phyloP scores from a whole-genome alignment of 2,329 filamentous ascomycete species.

The Byssoonygena ceratinophila region DNA sequence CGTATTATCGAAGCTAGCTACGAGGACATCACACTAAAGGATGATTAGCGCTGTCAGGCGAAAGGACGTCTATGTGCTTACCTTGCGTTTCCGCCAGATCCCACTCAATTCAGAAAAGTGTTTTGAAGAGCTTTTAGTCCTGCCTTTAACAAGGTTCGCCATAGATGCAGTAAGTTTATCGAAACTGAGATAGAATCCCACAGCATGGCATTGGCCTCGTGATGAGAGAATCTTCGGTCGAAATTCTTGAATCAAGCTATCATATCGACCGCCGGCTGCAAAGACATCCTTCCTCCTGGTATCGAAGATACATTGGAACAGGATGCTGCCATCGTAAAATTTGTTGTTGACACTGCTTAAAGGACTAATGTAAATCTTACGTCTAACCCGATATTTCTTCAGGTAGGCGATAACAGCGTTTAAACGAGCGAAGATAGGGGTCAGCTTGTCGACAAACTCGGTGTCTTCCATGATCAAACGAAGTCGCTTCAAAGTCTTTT shows the following conservation, averaged over 20 bases:
- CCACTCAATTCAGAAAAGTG: conserved; percentile 55
- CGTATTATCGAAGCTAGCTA: conserved; percentile 73
- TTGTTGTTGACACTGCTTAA: conserved; percentile 82
- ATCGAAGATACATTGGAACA: conserved; percentile 88
- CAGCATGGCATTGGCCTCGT: conserved; percentile 62
- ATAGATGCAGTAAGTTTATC: conserved; percentile 63
- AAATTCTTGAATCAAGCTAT: conserved; percentile 75
- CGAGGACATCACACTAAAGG: conserved; percentile 68
- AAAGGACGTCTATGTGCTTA: conserved; percentile 33
- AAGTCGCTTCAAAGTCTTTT: conserved; percentile 59
- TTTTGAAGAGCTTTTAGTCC: conserved; percentile 51
- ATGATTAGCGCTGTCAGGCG: not conserved
- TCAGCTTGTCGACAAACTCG: conserved; percentile 42
- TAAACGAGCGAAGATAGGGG: conserved; percentile 61
- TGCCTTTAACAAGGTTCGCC: conserved; percentile 40
- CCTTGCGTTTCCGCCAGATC: conserved; percentile 53
- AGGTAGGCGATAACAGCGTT: conserved; percentile 67
- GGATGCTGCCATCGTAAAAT: conserved; percentile 73
- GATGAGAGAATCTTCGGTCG: conserved; percentile 56
- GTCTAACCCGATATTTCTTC: conserved; percentile 61
- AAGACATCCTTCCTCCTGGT: conserved; percentile 72
- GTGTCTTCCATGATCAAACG: conserved; percentile 46
- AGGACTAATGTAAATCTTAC: conserved; percentile 74
- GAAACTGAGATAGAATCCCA: conserved; percentile 86
- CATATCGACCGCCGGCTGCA: conserved; percentile 87